Evolutionary conservation across 495 filamentous ascomycete genomes (phyloP), one percentile per base, ranked within the genome.

Genomic region (Penicillium ochrochloron): DNA sequence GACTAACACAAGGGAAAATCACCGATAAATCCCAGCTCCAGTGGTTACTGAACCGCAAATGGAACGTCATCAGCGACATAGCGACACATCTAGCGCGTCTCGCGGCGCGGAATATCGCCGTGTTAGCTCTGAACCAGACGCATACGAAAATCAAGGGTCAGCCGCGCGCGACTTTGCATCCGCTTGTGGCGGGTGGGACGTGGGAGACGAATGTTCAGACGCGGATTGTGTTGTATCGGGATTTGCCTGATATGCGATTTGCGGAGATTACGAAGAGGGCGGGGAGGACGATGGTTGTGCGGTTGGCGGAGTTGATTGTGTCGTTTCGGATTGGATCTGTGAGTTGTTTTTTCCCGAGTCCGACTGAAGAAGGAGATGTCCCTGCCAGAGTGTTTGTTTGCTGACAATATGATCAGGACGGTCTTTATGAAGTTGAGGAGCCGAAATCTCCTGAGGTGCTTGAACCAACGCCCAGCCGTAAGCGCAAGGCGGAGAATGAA

Each of bases 181-280:
- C 92, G 5, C 83, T 89, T 31, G 75, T 95, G 61, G 88, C 87
- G 55, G 84, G 83, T 23, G 77, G 74, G 5, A 82, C 86, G 7
- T 95, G 92, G 92, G 92, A 94, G 39, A 84, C 78, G 41, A 84
- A 83, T 34, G 77, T 95, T 5, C 84, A 83, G 64, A 89, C 84
- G 53, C 78, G 90, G 44, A 75, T 96, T 58, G 86, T 88, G 35
- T 68, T 96, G 48, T 94, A 91, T 73, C 79, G 88, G 56, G 90
- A 93, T 78, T 88, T 76, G 19, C 64, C 63, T 8, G 54, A 64
- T 54, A 41, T 70, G 39, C 66, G 83, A 19, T 77, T 77, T 62
- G 81, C 79, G n/a, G 82, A 81, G 37, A 67, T 85, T 17, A 76
- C 78, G 55, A 85, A 83, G 62, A 70, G 76, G 33, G 72, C 59